These are phyloP conservation scores for Allium sativum DNA, from an alignment of 106 monocot species.

Conservation along the genomic window DNA sequence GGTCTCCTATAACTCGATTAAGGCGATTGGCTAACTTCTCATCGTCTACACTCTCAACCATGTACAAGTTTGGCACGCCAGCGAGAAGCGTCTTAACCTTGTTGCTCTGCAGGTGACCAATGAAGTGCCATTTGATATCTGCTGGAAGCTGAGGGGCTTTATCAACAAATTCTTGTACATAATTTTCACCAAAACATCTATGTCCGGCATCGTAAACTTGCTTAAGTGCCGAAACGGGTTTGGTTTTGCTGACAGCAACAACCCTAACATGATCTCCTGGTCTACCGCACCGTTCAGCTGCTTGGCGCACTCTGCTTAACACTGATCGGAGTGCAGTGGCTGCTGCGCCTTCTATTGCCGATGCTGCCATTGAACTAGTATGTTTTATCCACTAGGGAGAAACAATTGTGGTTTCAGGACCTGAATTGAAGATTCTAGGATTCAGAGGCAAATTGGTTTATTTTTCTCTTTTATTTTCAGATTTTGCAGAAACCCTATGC, in stretches of 20 bases:
- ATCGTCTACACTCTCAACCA: too few relatives aligned
- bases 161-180: constrained; percentile 59
- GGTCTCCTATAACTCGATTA: constrained; percentile 39
- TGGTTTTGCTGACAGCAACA: constrained; percentile 68
- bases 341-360: constrained; percentile 40
- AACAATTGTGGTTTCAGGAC: too few relatives aligned
- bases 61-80: too few relatives aligned
- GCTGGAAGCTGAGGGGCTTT: constrained; percentile 88
- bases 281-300: constrained; percentile 48
- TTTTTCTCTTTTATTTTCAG: too few relatives aligned
- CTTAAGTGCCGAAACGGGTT: constrained; percentile 37
- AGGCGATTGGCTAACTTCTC: constrained; percentile 93
- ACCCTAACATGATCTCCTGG: constrained; percentile 33
- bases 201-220: constrained; percentile 63
- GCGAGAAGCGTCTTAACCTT: constrained; percentile 81
- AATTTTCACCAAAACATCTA: constrained; percentile 62
- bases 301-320: constrained; percentile 34
- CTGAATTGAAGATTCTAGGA: too few relatives aligned
- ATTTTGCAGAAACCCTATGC: too few relatives aligned
- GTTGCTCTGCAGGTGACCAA: constrained; percentile 95
- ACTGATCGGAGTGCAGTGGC: constrained; percentile 51
- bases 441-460: too few relatives aligned
- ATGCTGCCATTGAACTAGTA: constrained; percentile 3
- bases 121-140: constrained; percentile 98
- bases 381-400: too few relatives aligned